Evolutionary conservation across 176 grass and related monocot genomes (phyloP).

Genomic region (Areca catechu): DNA sequence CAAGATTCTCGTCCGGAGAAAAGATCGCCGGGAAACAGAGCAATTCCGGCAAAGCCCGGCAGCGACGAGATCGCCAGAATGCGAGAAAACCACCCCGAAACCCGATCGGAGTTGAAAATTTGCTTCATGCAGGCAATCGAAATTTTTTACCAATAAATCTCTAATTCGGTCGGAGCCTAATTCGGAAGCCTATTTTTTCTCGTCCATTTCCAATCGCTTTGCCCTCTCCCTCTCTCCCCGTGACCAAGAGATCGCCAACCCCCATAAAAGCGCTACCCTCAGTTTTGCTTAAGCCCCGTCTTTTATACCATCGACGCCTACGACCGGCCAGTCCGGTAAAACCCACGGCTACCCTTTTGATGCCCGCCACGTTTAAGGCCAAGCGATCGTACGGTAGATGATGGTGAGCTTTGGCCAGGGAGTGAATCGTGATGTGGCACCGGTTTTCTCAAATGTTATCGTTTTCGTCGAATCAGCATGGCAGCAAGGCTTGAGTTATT

Average conservation of each 20-base stretch:
- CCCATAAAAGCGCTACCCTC: conserved; percentile 72
- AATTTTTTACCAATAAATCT: conserved; percentile 7
- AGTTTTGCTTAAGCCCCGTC: conserved; percentile 37
- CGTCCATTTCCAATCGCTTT: conserved; percentile 25
- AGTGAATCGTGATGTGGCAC: background rate
- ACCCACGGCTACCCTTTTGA: background rate
- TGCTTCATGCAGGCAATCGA: background rate
- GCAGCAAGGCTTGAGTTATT: no score
- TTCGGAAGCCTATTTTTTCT: background rate
- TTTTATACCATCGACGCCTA: conserved; percentile 31
- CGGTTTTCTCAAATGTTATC: background rate
- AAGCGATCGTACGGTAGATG: conserved; percentile 21
- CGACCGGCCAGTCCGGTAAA: conserved; percentile 43
- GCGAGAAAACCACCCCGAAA: no score
- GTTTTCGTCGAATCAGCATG: no score
- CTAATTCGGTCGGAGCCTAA: conserved; percentile 2
- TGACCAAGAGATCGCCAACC: conserved; percentile 52
- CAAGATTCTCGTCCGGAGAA: no score
- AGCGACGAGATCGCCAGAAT: no score
- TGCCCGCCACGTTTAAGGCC: conserved; percentile 16
- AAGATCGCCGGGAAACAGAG: no score
- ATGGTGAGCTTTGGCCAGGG: conserved; percentile 5
- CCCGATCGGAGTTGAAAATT: no score
- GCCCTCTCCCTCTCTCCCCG: background rate
- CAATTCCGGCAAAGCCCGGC: no score